Evolutionary conservation across 805 yeast genomes (phyloP).

Genomic region (Wickerhamomyces tratensis): DNA sequence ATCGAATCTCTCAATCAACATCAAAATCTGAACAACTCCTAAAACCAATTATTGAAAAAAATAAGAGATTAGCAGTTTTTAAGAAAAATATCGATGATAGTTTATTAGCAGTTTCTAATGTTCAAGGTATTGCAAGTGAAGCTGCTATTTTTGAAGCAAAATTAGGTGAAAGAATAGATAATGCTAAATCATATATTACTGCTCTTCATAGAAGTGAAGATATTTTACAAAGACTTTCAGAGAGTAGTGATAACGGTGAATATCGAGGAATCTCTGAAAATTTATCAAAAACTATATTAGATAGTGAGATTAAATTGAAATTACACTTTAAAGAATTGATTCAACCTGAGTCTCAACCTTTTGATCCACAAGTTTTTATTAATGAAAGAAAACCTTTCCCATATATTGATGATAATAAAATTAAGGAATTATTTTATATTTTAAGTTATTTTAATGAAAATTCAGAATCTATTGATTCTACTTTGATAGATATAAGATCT

Average conservation of each 20-base stretch:
- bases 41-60: constrained; percentile 61
- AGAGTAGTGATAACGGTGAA: constrained; percentile 21
- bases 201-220: constrained; percentile 34
- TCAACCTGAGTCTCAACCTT: constrained; percentile 27
- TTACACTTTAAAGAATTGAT: constrained; percentile 38
- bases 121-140: constrained; percentile 39
- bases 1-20: constrained; percentile 41
- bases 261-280: constrained; percentile 63
- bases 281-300: constrained; percentile 43
- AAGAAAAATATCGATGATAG: constrained; percentile 51
- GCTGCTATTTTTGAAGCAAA: constrained; percentile 31
- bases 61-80: constrained; percentile 43
- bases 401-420: constrained; percentile 24
- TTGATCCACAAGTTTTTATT: constrained; percentile 34
- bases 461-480: constrained; percentile 21
- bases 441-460: constrained; percentile 33
- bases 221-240: constrained; percentile 33
- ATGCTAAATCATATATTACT: constrained; percentile 25
- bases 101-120: constrained; percentile 33
- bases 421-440: constrained; percentile 30
- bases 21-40: constrained; percentile 50
- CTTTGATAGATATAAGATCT: constrained; percentile 31
- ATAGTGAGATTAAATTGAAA: constrained; percentile 46
- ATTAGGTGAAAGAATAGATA: constrained; percentile 21
- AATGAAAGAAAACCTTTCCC: constrained; percentile 32